phyloP scores from a whole-genome alignment of 805 yeast genomes.

The Candida michaelii region DNA sequence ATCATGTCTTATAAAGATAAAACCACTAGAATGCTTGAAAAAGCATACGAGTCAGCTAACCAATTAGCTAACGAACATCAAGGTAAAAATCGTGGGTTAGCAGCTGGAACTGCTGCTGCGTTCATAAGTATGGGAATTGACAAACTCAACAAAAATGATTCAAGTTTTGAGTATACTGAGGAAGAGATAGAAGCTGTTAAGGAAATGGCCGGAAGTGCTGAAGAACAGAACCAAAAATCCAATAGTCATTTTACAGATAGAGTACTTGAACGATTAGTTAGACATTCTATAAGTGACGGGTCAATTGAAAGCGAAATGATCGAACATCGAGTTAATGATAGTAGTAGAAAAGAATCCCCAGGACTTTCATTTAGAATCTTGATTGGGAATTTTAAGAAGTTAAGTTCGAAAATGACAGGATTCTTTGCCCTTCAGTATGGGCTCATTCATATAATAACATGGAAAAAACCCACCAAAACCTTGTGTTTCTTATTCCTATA shows the following conservation, averaged over 20 bases:
- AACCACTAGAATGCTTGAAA: slow-evolving; percentile 17
- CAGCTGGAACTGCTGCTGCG: slow-evolving; percentile 39
- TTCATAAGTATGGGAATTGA: slow-evolving; percentile 34
- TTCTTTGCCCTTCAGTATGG: slow-evolving; percentile 64
- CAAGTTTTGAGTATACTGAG: slow-evolving; percentile 19
- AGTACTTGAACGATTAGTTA: slow-evolving; percentile 52
- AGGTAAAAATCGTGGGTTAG: slow-evolving; percentile 31
- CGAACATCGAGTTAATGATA: slow-evolving; percentile 43
- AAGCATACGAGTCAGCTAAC: slow-evolving; percentile 25
- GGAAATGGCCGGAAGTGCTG: slow-evolving; percentile 30
- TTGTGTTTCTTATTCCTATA: slow-evolving; percentile 56
- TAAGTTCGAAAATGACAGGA: slow-evolving; percentile 56
- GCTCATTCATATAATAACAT: slow-evolving; percentile 57
- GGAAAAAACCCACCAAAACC: slow-evolving; percentile 77
- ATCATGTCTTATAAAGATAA: slow-evolving; percentile 10
- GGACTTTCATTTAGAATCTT: slow-evolving; percentile 57
- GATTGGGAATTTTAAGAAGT: slow-evolving; percentile 54
- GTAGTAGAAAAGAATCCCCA: slow-evolving; percentile 45
- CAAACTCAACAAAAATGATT: slow-evolving; percentile 14
- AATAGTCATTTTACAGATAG: slow-evolving; percentile 55
- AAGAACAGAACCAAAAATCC: slow-evolving; percentile 13
- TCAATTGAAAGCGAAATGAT: slow-evolving; percentile 48
- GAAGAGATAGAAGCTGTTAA: slow-evolving; percentile 27
- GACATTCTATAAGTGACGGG: slow-evolving; percentile 49
- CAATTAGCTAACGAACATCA: slow-evolving; percentile 24